Evolutionary conservation across 208 protist genomes (phyloP).

Genomic region (Kentomonas sorsogonicus): DNA sequence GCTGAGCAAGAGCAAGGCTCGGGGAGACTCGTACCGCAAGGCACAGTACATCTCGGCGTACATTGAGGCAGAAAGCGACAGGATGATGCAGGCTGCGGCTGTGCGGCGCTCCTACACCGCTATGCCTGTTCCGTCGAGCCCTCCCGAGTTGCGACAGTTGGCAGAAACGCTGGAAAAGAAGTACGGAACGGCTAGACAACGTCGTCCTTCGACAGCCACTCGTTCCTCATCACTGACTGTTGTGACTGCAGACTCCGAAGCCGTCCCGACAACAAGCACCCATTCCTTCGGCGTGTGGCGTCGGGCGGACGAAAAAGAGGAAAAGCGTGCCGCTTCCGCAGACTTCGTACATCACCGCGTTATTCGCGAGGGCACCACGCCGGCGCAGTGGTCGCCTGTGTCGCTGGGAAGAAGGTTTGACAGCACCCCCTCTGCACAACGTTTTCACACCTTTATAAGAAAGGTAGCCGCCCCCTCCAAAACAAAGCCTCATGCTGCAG

Average conservation of each 20-base stretch:
- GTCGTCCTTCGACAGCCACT: too few relatives aligned
- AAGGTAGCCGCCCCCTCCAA: too few relatives aligned
- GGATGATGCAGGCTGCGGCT: slow-evolving; percentile 12
- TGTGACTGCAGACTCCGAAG: too few relatives aligned
- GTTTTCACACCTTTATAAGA: too few relatives aligned
- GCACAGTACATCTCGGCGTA: slow-evolving; percentile 69
- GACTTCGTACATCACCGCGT: slow-evolving; percentile 30
- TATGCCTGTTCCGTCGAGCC: too few relatives aligned
- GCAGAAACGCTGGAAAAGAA: slow-evolving; percentile 12
- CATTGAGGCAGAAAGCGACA: slow-evolving; percentile 47
- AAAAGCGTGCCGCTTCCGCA: background rate
- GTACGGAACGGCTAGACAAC: too few relatives aligned
- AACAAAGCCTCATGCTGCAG: too few relatives aligned
- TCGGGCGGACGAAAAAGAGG: slow-evolving; percentile 1
- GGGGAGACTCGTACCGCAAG: slow-evolving; percentile 49
- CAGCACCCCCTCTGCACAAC: too few relatives aligned
- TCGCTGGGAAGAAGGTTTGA: slow-evolving; percentile 17
- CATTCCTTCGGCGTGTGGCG: slow-evolving; percentile 33
- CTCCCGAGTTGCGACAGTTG: background rate
- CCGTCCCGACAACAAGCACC: too few relatives aligned
- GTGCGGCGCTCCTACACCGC: too few relatives aligned
- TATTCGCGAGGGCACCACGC: slow-evolving; percentile 30
- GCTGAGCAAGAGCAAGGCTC: background rate
- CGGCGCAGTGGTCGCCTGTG: slow-evolving; percentile 18
- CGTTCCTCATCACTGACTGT: too few relatives aligned